Percentiles rank a stretch among this genome's conserved stretches.
Evolutionary conservation across 805 yeast genomes (phyloP).

Genomic region (Pichia manshurica): DNA sequence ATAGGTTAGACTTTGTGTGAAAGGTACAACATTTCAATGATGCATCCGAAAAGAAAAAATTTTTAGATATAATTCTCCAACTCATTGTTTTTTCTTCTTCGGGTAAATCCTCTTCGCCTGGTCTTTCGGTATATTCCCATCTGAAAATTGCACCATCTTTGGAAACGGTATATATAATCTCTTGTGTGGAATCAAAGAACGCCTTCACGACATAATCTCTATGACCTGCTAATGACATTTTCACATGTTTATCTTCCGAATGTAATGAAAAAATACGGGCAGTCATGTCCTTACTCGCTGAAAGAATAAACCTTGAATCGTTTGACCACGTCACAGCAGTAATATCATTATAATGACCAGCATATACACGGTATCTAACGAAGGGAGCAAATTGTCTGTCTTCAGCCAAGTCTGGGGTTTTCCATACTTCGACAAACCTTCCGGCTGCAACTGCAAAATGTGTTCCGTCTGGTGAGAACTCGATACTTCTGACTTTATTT

Average conservation of each 20-base stretch:
- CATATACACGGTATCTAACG: conserved; percentile 80
- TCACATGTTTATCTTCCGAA: conserved; percentile 65
- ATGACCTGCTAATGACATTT: conserved; percentile 87
- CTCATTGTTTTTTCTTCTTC: conserved; percentile 44
- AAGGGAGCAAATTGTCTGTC: conserved; percentile 96
- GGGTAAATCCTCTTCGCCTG: conserved; percentile 41
- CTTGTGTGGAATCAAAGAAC: conserved; percentile 83
- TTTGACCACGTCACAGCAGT: conserved; percentile 79
- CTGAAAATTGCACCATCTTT: conserved; percentile 91
- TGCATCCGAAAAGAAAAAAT: conserved; percentile 67
- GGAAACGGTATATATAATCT: conserved; percentile 82
- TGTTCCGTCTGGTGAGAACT: conserved; percentile 84
- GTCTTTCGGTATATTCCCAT: conserved; percentile 77
- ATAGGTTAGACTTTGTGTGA: conserved; percentile 61
- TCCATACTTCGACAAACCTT: conserved; percentile 87
- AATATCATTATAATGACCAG: conserved; percentile 88
- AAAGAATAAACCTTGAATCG: conserved; percentile 81
- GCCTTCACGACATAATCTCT: conserved; percentile 84
- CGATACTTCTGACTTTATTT: conserved; percentile 64
- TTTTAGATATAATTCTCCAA: conserved; percentile 81
- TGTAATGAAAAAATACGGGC: conserved; percentile 76
- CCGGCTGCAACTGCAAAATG: conserved; percentile 83
- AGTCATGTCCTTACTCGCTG: conserved; percentile 87
- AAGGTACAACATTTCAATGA: conserved; percentile 77
- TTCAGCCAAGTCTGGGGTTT: conserved; percentile 71